Percentiles rank a stretch among this genome's conserved stretches.
Conservation (phyloP, 2,329 filamentous ascomycete genomes). For the Botrytis fragariae region DNA sequence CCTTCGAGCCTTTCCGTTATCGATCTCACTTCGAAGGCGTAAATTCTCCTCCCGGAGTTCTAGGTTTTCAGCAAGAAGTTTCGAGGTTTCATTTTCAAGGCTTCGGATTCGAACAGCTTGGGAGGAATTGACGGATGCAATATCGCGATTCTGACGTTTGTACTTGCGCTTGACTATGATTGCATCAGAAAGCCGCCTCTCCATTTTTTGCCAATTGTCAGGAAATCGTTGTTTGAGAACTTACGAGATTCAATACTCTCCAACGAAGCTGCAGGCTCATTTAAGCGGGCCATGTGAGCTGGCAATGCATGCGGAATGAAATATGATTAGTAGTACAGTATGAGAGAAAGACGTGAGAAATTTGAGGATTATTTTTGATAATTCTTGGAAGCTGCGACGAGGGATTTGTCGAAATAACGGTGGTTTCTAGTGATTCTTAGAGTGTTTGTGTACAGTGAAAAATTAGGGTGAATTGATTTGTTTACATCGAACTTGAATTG, state of each 20-base stretch:
- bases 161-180: constrained; percentile 71
- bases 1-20: constrained; percentile 57
- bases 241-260: constrained; percentile 71
- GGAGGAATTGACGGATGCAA: constrained; percentile 74
- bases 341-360: not conserved
- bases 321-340: not conserved
- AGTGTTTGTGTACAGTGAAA: constrained; percentile 18
- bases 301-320: constrained; percentile 32
- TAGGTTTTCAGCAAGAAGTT: constrained; percentile 76
- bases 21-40: constrained; percentile 64
- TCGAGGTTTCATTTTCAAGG: constrained; percentile 72
- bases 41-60: constrained; percentile 68
- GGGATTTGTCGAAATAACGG: not conserved
- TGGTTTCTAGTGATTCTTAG: not conserved
- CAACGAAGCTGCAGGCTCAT: constrained; percentile 66
- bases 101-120: constrained; percentile 75
- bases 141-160: constrained; percentile 79
- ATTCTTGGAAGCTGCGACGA: constrained; percentile 11
- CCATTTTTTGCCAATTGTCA: not conserved
- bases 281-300: constrained; percentile 70
- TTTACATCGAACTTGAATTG: constrained; percentile 35
- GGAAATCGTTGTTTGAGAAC: constrained; percentile 35
- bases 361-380: not conserved
- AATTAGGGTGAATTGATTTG: constrained; percentile 22
- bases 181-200: constrained; percentile 15